Evolutionary conservation across 129 eudicot genomes (phyloP), one percentile per base, ranked within the genome.

Genomic region (Helianthus tuberosus): DNA sequence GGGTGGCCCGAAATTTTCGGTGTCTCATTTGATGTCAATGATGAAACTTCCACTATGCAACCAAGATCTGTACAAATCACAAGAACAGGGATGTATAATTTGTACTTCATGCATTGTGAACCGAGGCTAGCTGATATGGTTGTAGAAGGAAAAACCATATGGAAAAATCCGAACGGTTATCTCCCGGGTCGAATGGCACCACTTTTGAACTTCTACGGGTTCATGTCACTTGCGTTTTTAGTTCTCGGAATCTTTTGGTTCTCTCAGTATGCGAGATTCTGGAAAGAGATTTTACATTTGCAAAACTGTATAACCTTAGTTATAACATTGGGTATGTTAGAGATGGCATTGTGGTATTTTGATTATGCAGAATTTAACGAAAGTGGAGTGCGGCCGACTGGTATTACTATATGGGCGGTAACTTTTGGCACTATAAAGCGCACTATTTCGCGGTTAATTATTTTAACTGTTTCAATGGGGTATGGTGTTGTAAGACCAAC

Each of bases 151-250:
- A 89, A 95, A 80, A 83, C 99, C 29, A 77, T 95, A 69, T 95
- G 99, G 99, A 95, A 95, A 81, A 95, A 91, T 67, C 99, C 99
- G 23, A 75, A 72, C 6, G 99, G 99, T 68, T 95, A 95, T 80
- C 85, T 95, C 47, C 99, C 99, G 0, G 99, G 97, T 51, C 89
- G 99, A 82, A 95, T 95, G 99, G 96, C 99, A 36, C 99, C 99
- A 1, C 94, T 95, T 48, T 80, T 89, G 87, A 95, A 81, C 75
- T 95, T 95, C 53, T 95, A 95, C 47, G 99, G 97, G 68, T 89
- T 79, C 85, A 91, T 95, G 99, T 95, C 99, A 66, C 96, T 95
- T 41, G 95, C 92, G 23, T 95, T 89, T 69, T 85, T 91, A 64
- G 57, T 95, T 46, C 91, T 95, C 20, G 99, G 99, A 25, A 79